Evolutionary conservation across 225 moss, liverwort and hornwort species (phyloP), one percentile per base, ranked within the genome.

Genomic region (Thuidium tamariscinum): DNA sequence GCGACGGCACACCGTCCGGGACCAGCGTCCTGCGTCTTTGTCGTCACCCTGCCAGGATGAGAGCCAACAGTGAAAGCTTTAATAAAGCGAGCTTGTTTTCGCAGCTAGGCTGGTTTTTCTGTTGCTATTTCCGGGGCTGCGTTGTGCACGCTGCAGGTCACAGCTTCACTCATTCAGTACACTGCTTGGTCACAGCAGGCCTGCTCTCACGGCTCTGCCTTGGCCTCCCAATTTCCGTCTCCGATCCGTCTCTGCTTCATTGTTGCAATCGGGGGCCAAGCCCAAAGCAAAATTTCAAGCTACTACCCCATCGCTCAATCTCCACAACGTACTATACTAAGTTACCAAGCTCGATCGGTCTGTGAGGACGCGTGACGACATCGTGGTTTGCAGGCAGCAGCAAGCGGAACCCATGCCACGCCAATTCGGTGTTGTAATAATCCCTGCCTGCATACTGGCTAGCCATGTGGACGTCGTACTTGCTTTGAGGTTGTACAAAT

Each of bases 101-200:
- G 71, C 23, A 41, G 29, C 21, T 11, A n/a, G 77, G 36, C 67
- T 83, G 84, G 6, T 73, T 72, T 72, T 59, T 10, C 74, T 66
- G 79, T 79, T 83, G 49, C 82, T 76, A 82, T 80, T 86, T 69
- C 51, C 64, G 77, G 88, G 77, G 51, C 91, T 86, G 91, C 91
- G 86, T 86, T 70, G 77, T 16, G 81, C 91, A 86, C 71, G 88
- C 91, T 91, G 91, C 88, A 91, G 88, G 91, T 91, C 46, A 63
- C 86, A 41, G 59, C 74, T 34, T 69, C 82, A 44, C 88, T 90
- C 83, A 74, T 14, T 79, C 84, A 75, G 49, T 27, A 41, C 62
- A 25, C 56, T 37, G 68, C 60, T 74, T 37, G 44, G 73, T 67
- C 60, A 60, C 51, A 23, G 86, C 72, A 80, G 86, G 49, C 49